These are phyloP conservation scores for Lanzia echinophila DNA, from an alignment of 2,329 filamentous ascomycete species.

Conservation along the genomic window DNA sequence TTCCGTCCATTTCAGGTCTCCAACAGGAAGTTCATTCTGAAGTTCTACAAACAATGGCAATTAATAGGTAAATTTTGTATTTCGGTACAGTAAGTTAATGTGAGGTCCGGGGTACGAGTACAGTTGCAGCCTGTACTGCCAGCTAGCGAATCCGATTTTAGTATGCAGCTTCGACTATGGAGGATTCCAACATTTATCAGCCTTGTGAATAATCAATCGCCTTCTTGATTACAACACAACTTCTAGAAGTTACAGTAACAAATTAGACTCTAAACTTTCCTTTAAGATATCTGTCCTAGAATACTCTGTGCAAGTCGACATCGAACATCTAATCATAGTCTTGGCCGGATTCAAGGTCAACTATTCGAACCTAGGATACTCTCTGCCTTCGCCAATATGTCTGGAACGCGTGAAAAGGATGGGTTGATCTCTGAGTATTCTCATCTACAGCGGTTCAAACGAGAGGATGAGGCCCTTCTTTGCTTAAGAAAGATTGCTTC, in stretches of 20 bases:
- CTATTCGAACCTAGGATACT: background rate
- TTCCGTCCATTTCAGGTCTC: too few species aligned
- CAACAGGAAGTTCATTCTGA: too few species aligned
- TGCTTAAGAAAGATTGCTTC: slow-evolving; percentile 76
- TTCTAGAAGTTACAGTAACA: too few species aligned
- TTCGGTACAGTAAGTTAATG: too few species aligned
- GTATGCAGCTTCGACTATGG: background rate
- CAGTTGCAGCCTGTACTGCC: too few species aligned
- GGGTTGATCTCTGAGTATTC: slow-evolving; percentile 44
- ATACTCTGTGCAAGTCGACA: too few species aligned
- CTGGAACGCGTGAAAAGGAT: slow-evolving; percentile 33
- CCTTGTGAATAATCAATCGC: slow-evolving; percentile 2
- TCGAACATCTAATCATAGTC: background rate
- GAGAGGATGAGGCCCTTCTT: slow-evolving; percentile 45
- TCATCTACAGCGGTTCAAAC: slow-evolving; percentile 42
- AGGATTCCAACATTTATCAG: background rate
- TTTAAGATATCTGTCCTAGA: background rate
- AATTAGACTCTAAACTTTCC: background rate
- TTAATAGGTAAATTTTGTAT: too few species aligned
- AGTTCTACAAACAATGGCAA: too few species aligned
- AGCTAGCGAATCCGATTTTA: too few species aligned
- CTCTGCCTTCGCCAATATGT: background rate
- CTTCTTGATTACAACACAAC: background rate
- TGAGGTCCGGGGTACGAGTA: too few species aligned
- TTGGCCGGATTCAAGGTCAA: background rate